Evolutionary conservation across 768 basidiomycete genomes (phyloP).

Genomic region (Chiua virens): DNA sequence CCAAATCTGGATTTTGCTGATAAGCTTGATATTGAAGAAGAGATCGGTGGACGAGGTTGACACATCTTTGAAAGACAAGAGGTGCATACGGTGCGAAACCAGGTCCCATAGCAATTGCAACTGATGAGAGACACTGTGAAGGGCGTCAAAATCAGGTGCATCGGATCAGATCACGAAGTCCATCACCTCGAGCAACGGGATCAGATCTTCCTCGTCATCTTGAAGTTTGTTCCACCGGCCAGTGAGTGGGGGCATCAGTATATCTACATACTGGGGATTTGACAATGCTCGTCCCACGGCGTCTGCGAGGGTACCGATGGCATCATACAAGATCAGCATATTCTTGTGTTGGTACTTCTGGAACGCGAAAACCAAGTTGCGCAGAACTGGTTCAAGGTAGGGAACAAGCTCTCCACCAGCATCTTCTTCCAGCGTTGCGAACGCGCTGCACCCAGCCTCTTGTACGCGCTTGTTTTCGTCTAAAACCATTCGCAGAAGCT

Average conservation of each 20-base stretch:
- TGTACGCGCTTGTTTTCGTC: slow-evolving; percentile 99
- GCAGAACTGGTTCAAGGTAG: slow-evolving; percentile 91
- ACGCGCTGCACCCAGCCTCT: slow-evolving; percentile 98
- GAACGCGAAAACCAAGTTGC: slow-evolving; percentile 94
- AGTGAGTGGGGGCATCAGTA: slow-evolving; percentile 94
- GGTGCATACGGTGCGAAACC: slow-evolving; percentile 87
- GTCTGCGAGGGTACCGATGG: slow-evolving; percentile 97
- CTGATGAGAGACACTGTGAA: slow-evolving; percentile 91
- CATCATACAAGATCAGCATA: slow-evolving; percentile 96
- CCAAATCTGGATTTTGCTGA: slow-evolving; percentile 85
- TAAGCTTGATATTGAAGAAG: slow-evolving; percentile 85
- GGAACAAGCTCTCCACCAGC: slow-evolving; percentile 88
- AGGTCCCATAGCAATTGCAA: slow-evolving; percentile 92
- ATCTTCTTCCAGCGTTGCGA: slow-evolving; percentile 98
- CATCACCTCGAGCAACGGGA: slow-evolving; percentile 90
- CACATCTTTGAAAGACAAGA: slow-evolving; percentile 91
- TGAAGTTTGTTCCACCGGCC: slow-evolving; percentile 86
- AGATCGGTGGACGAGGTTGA: slow-evolving; percentile 77
- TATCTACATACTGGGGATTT: slow-evolving; percentile 86
- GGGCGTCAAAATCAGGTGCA: not conserved
- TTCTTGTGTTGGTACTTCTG: slow-evolving; percentile 99
- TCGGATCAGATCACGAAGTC: slow-evolving; percentile 3
- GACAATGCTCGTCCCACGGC: slow-evolving; percentile 88
- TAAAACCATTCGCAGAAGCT: slow-evolving; percentile 96
- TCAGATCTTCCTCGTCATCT: slow-evolving; percentile 90